phyloP scores from a whole-genome alignment of 1,284 basidiomycete species.

The Phylloporus sp. region DNA sequence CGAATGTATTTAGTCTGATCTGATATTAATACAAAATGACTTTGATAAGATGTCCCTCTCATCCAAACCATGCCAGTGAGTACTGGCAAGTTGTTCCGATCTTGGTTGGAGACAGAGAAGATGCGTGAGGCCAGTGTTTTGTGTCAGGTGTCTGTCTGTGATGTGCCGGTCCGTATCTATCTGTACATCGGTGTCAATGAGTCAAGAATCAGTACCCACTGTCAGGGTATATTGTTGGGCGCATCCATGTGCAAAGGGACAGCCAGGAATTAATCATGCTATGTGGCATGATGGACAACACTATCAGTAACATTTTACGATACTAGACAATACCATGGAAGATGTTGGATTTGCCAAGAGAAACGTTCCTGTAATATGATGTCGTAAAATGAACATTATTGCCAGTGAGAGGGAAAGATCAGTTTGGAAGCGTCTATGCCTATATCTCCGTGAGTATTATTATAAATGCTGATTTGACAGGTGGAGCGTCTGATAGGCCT shows the following conservation, averaged over 20 bases:
- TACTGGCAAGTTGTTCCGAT: constrained; percentile 13
- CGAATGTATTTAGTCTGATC: neutral
- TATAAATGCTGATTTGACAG: neutral
- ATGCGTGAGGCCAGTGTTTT: constrained; percentile 5
- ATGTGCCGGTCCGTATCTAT: constrained; percentile 17
- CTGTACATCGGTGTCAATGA: constrained; percentile 11
- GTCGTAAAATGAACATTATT: constrained; percentile 1
- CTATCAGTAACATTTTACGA: too few relatives aligned
- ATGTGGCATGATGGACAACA: neutral
- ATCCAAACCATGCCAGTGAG: constrained; percentile 5
- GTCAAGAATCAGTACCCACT: constrained; percentile 14
- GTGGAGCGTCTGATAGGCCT: neutral
- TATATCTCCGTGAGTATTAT: neutral
- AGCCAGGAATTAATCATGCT: neutral
- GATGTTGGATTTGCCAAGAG: neutral
- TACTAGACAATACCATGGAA: too few relatives aligned
- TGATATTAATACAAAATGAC: neutral
- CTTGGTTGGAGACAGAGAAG: constrained; percentile 7
- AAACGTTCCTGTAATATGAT: constrained; percentile 10
- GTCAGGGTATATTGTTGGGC: constrained; percentile 17
- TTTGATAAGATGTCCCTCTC: neutral
- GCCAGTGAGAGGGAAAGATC: neutral
- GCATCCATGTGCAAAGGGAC: constrained; percentile 4
- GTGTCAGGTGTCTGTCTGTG: neutral
- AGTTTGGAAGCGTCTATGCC: neutral